These are phyloP conservation scores for Artemisia argyi DNA, from an alignment of 129 eudicot genomes.

Conservation along the genomic window DNA sequence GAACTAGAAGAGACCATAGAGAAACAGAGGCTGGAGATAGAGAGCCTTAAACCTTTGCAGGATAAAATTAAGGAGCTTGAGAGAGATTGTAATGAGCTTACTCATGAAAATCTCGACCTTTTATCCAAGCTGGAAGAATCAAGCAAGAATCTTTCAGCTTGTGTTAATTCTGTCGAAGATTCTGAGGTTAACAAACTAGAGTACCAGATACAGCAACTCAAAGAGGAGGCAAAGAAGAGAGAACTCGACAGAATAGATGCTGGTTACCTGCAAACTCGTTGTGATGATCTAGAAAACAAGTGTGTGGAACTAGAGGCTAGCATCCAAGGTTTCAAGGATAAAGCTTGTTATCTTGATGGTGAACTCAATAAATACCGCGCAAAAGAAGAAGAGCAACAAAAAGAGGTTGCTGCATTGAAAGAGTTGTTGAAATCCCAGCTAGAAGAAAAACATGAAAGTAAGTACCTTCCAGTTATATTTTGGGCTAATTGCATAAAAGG, in stretches of 20 bases:
- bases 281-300: slow-evolving; percentile 46
- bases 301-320: slow-evolving; percentile 46
- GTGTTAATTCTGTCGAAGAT: slow-evolving; percentile 28
- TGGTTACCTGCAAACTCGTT: slow-evolving; percentile 35
- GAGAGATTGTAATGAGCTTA: slow-evolving; percentile 61
- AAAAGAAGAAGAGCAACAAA: slow-evolving; percentile 45
- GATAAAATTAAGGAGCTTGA: slow-evolving; percentile 57
- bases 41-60: slow-evolving; percentile 36
- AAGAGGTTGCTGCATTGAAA: slow-evolving; percentile 33
- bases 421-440: slow-evolving; percentile 29
- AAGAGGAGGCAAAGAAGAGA: slow-evolving; percentile 41
- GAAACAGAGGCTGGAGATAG: slow-evolving; percentile 60
- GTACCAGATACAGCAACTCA: slow-evolving; percentile 40
- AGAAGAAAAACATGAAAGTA: slow-evolving; percentile 33
- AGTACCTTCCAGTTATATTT: slow-evolving; percentile 26
- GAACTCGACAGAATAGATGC: slow-evolving; percentile 38
- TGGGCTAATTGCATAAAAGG: not conserved
- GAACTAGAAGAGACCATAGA: slow-evolving; percentile 77
- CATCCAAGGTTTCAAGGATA: slow-evolving; percentile 46
- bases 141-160: slow-evolving; percentile 16
- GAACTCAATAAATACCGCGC: slow-evolving; percentile 44
- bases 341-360: slow-evolving; percentile 45
- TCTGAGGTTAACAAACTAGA: slow-evolving; percentile 33
- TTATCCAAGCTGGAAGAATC: slow-evolving; percentile 47
- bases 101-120: slow-evolving; percentile 62